These are phyloP conservation scores for Sugiyamaella qingdaonensis DNA, from an alignment of 805 yeast species.

Conservation along the genomic window DNA sequence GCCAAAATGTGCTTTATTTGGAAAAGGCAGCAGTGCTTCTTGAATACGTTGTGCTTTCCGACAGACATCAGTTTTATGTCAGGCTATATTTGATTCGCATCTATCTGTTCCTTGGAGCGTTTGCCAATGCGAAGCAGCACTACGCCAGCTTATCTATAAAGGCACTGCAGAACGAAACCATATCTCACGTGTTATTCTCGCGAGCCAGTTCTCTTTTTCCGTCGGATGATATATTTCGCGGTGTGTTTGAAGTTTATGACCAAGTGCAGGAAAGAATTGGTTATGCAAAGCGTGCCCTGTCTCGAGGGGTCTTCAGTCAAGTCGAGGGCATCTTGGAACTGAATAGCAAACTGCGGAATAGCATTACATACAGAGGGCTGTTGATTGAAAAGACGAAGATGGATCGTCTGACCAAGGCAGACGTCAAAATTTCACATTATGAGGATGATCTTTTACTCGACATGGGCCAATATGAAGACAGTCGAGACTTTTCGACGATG, in stretches of 20 bases:
- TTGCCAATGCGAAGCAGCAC: slow-evolving; percentile 46
- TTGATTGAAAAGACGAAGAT: slow-evolving; percentile 29
- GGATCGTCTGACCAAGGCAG: slow-evolving; percentile 19
- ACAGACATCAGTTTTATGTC: slow-evolving; percentile 69
- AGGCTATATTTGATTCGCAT: slow-evolving; percentile 66
- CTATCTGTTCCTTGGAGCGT: slow-evolving; percentile 55
- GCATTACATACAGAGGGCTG: slow-evolving; percentile 38
- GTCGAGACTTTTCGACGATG: slow-evolving; percentile 53
- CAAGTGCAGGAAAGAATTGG: slow-evolving; percentile 49
- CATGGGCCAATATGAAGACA: slow-evolving; percentile 38
- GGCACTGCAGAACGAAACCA: slow-evolving; percentile 70
- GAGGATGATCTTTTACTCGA: slow-evolving; percentile 7
- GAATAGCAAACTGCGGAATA: slow-evolving; percentile 46
- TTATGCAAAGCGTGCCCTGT: slow-evolving; percentile 51
- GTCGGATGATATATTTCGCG: slow-evolving; percentile 33
- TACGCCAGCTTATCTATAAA: slow-evolving; percentile 59
- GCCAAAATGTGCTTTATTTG: slow-evolving; percentile 26
- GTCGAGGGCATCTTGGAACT: slow-evolving; percentile 63
- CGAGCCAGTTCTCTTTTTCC: slow-evolving; percentile 48
- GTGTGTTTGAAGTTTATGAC: slow-evolving; percentile 47
- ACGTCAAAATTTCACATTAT: slow-evolving; percentile 10
- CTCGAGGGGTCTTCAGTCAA: slow-evolving; percentile 59
- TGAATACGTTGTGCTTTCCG: slow-evolving; percentile 51
- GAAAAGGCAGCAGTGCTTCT: slow-evolving; percentile 48
- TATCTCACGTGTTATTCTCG: slow-evolving; percentile 47